Evolutionary conservation across 805 yeast species (phyloP).

Genomic region (Hermanozyma aechmeae): DNA sequence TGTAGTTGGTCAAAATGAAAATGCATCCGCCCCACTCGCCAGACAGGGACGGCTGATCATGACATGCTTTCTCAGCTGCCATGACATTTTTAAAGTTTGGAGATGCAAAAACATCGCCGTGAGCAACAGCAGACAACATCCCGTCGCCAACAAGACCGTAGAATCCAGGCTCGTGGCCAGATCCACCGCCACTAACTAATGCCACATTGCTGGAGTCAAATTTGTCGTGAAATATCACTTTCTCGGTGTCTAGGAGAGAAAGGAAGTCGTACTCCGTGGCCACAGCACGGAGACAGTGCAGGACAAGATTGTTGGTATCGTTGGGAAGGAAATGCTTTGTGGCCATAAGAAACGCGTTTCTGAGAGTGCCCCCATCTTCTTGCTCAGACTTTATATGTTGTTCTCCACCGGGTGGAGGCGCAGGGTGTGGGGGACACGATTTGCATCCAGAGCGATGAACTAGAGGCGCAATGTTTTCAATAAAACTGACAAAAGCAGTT

Average conservation of each 20-base stretch:
- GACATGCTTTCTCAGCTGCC: conserved; percentile 26
- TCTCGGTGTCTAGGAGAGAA: conserved; percentile 26
- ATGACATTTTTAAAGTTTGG: conserved; percentile 29
- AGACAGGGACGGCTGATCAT: too few species aligned
- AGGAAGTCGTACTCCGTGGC: conserved; percentile 27
- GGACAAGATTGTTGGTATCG: conserved; percentile 22
- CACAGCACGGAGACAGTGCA: conserved; percentile 28
- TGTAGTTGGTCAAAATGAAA: conserved; percentile 26
- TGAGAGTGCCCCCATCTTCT: too few species aligned
- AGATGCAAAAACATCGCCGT: conserved; percentile 33
- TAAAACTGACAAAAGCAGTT: too few species aligned
- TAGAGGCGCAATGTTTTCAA: too few species aligned
- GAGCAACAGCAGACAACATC: conserved; percentile 30
- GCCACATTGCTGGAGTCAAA: conserved; percentile 17
- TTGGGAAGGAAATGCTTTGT: conserved; percentile 36
- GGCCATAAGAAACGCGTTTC: too few species aligned
- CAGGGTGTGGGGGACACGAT: too few species aligned
- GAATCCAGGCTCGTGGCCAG: conserved; percentile 37
- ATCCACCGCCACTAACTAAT: conserved; percentile 32
- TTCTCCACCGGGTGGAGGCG: too few species aligned
- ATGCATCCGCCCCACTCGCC: conserved; percentile 26
- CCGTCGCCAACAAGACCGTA: conserved; percentile 30
- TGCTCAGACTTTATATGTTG: too few species aligned
- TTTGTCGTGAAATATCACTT: conserved; percentile 22
- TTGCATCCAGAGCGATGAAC: too few species aligned